phyloP scores from a whole-genome alignment of 1,284 basidiomycete genomes.

The Rhodotorula sp. region DNA sequence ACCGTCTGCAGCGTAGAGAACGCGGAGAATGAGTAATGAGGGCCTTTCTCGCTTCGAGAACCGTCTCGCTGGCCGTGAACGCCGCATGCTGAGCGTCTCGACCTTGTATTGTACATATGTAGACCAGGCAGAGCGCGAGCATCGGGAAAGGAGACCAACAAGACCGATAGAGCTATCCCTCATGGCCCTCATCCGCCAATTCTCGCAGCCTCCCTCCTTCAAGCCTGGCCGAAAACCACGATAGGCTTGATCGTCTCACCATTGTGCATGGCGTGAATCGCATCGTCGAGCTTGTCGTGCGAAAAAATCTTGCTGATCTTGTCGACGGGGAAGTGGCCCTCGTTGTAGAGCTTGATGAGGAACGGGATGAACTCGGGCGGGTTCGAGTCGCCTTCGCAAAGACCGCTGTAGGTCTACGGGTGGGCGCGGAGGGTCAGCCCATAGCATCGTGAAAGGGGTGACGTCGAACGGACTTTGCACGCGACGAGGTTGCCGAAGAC shows the following conservation, averaged over 20 bases:
- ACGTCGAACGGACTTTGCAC: neutral
- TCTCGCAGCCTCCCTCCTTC: neutral
- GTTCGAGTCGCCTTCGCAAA: constrained; percentile 30
- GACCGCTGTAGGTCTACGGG: constrained; percentile 17
- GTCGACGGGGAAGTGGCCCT: constrained; percentile 40
- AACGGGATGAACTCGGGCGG: constrained; percentile 38
- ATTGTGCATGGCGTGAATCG: constrained; percentile 35
- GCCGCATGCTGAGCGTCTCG: no score
- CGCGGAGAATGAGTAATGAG: no score
- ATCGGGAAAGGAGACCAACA: no score
- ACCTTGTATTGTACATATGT: no score
- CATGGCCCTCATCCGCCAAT: no score
- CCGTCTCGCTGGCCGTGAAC: no score
- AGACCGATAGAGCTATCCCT: no score
- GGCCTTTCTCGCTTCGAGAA: no score
- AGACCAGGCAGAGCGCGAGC: no score
- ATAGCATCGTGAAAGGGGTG: no score
- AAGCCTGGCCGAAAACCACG: constrained; percentile 18
- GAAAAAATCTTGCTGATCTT: constrained; percentile 35
- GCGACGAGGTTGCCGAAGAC: constrained; percentile 30
- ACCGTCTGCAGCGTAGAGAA: no score
- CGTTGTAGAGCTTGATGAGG: constrained; percentile 23
- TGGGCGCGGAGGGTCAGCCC: no score
- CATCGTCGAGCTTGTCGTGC: constrained; percentile 38
- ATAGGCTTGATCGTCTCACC: constrained; percentile 38